Base-by-base conservation (phyloP, 2,329 filamentous ascomycete genomes). In the Fusarium multiceps region DNA sequence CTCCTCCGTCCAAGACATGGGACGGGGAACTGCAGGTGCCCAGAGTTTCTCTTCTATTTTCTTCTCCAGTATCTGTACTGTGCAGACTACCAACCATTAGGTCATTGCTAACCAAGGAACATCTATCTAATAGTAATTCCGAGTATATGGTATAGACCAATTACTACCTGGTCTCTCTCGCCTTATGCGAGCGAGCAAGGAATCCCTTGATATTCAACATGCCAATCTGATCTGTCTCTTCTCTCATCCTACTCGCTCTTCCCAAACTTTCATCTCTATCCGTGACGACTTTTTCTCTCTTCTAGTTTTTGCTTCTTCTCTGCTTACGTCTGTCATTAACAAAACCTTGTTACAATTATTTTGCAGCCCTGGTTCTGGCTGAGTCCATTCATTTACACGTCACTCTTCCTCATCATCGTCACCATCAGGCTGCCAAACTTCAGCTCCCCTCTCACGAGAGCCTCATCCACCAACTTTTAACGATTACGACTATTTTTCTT, bases 351-450 rank as follows among this genome's bases (percentile, higher is more conserved):
- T 56, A 48, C 63, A 55, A 48, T 62, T 46, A 43, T 57, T 57
- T 68, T 47, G 25, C 66, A 72, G 69, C 64, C 63, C 69, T 56
- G 42, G 69, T 37, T 57, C 58, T 68, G 69, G 59, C 69, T 72
- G 69, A 66, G 50, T 72, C 53, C 69, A 57, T 68, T 72, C 69
- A 16, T 65, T 72, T 46, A 23, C 46, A 65, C 41, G 43, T 27
- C 47, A 42, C 50, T 55, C 49, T 45, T 59, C 46, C 40, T 58
- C 34, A n/a, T 55, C 45, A 48, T 34, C 43, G 18, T 55, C 45
- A 48, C 25, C 43, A 51, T 63, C 59, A 46, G 58, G 27, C 23
- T 56, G 25, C 48, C 28, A 37, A 40, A 16, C 34, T 43, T 47
- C 49, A 55, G 56, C 47, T 28, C 40, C 30, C 20, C n/a, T 40